Percentiles rank a stretch among this genome's conserved stretches.
Evolutionary conservation across 129 eudicot genomes (phyloP).

Genomic region (Arctium minus): DNA sequence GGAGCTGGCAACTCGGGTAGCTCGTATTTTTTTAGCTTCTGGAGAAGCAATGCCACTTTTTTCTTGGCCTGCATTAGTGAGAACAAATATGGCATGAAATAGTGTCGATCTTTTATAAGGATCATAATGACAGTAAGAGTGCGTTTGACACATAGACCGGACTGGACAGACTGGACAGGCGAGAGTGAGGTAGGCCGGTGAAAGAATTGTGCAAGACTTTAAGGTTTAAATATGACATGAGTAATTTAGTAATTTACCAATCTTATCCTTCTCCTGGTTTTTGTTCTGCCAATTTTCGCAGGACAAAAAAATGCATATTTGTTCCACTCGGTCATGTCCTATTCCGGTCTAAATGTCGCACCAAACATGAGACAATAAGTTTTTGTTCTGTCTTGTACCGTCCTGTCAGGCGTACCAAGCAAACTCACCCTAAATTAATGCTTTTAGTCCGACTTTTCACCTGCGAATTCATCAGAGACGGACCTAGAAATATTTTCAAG

Average conservation of each 20-base stretch:
- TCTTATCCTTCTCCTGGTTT: not conserved
- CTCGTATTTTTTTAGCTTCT: slow-evolving; percentile 94
- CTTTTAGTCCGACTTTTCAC: not conserved
- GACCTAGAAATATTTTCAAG: no score
- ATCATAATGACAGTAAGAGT: not conserved
- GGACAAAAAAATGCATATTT: not conserved
- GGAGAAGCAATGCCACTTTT: slow-evolving; percentile 96
- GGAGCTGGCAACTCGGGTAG: slow-evolving; percentile 93
- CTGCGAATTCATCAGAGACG: not conserved
- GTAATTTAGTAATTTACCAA: not conserved
- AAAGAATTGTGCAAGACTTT: not conserved
- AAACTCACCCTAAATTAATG: not conserved
- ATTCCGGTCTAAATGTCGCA: not conserved
- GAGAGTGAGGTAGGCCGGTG: not conserved
- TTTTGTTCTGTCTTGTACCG: not conserved
- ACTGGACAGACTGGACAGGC: not conserved
- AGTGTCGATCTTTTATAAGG: not conserved
- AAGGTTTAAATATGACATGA: not conserved
- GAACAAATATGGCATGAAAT: not conserved
- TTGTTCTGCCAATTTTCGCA: not conserved
- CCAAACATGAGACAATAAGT: not conserved
- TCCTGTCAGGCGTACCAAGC: no score
- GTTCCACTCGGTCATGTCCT: not conserved
- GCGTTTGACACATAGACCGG: not conserved
- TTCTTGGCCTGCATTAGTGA: slow-evolving; percentile 80